Evolutionary conservation across 768 basidiomycete genomes (phyloP), one percentile per base, ranked within the genome.

Genomic region (Psilocybe sp.): DNA sequence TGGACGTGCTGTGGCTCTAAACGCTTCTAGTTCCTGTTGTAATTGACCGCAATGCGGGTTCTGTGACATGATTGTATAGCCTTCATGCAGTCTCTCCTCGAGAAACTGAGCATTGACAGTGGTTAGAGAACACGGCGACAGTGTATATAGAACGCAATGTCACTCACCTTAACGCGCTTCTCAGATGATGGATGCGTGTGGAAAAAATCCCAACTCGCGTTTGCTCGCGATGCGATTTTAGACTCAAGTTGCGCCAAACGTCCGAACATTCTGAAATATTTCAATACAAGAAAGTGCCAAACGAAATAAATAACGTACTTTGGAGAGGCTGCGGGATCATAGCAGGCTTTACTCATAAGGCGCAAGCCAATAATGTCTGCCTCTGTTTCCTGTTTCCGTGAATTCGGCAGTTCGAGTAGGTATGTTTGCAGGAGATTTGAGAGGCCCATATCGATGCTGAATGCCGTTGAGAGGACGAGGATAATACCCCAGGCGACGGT

Each of bases 281-380:
- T 32, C 15, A 38, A 13, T 43, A 16, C 15, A 15, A 31, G 6
- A 5, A 16, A 43, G 43, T 28, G 47, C 50, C 6, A 43, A 14
- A 37, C 4, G 7, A 41, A 23, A 43, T 14, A 31, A 40, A 20
- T 38, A 6, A 65, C 80, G 57, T 59, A 93, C 92, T 77, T 75
- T 11, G 88, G 82, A 3, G 90, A 80, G 16, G 85, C 88, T 14
- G 65, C 70, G 0, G 95, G 94, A 60, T 98, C 80, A 63, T 82
- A 98, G 68, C 95, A 98, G 0, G 93, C 95, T 56, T 76, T 78
- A 44, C 91, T 77, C 71, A 87, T 87, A 20, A 98, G 73, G 5
- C 77, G 76, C 40, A 98, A 65, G 7, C 96, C 95, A 44, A 98
- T 87, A 23, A 81, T 76, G 63, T 98, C 95, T 34, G 95, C 95